These are phyloP conservation scores for Fusarium mexicanum DNA, from an alignment of 2,329 filamentous ascomycete genomes.

Conservation along the genomic window DNA sequence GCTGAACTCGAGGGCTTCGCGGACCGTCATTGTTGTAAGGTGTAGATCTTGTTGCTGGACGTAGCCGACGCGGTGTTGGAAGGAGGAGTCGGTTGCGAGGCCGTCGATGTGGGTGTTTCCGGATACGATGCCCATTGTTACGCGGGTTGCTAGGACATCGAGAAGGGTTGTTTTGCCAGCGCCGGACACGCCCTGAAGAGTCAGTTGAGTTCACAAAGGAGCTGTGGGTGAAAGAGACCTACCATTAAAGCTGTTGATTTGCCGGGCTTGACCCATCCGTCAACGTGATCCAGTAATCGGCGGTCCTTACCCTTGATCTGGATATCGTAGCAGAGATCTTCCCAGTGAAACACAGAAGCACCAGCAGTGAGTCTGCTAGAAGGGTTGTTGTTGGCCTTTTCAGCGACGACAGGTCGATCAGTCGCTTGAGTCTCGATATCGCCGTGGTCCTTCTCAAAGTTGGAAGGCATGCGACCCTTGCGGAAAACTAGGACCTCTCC, in stretches of 20 bases:
- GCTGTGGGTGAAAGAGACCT: neutral
- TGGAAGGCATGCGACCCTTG: constrained; percentile 64
- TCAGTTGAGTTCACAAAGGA: neutral
- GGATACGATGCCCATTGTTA: constrained; percentile 77
- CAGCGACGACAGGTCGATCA: constrained; percentile 29
- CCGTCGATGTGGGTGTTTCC: constrained; percentile 78
- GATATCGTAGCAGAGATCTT: constrained; percentile 69
- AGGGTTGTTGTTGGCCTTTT: constrained; percentile 17
- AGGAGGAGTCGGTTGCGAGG: constrained; percentile 65
- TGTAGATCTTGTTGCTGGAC: constrained; percentile 79
- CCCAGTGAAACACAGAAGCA: constrained; percentile 71
- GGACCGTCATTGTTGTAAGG: constrained; percentile 73
- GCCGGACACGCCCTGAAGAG: constrained; percentile 67
- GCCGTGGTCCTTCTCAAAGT: constrained; percentile 58
- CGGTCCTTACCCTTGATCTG: constrained; percentile 73
- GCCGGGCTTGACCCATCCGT: constrained; percentile 82
- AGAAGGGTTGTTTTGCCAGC: constrained; percentile 81
- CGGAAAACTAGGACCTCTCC: constrained; percentile 76
- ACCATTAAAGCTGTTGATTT: constrained; percentile 67
- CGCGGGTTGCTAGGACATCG: constrained; percentile 76
- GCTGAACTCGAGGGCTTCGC: constrained; percentile 62
- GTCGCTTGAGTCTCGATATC: constrained; percentile 44
- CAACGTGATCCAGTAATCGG: constrained; percentile 74
- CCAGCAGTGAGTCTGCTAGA: constrained; percentile 7
- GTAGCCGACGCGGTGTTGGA: constrained; percentile 77